Evolutionary conservation across 2,329 filamentous ascomycete genomes (phyloP), one percentile per base, ranked within the genome.

Genomic region (Penicillium sp.): DNA sequence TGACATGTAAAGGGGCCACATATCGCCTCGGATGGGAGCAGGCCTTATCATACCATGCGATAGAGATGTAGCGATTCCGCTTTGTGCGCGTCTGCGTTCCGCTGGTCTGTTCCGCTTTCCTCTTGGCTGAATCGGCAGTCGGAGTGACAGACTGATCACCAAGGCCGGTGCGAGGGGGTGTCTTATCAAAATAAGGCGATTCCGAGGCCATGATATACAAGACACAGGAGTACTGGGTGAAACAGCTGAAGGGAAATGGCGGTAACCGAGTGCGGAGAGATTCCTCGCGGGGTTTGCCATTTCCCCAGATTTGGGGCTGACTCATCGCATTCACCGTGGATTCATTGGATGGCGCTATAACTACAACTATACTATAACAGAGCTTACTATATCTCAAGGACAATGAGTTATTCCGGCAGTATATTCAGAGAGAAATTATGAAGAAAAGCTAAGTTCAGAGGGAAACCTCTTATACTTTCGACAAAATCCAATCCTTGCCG

Each of bases 61-160:
- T 83, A 25, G 81, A 83, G 57, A 84, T 84, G 67, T 85, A 85
- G 57, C 82, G 78, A 71, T 83, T 84, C 65, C 82, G 77, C 74
- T 84, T 84, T 57, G 81, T 75, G 57, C 81, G 76, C 57, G 75
- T 76, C 48, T 78, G 77, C 13, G 72, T 72, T 69, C 71, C 71
- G 68, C 68, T 71, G 57, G 59, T 54, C 44, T 66, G 66, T 66
- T 73, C 71, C 64, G 69, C 69, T 55, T 72, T 73, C 60, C 71
- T 66, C 64, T 74, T 74, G 39, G 59, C 58, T 27, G 61, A 60
- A 42, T 68, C 66, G n/a, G 53, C 54, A 29, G 58, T 46, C 23
- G 60, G 55, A 20, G 59, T 47, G 28, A 53, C 53, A 20, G 55
- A 49, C 40, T 61, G 62, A n/a, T 65, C 64, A 9, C 51, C 58